Conservation (phyloP, 176 grass and related monocot genomes). For the Melocanna baccifera region DNA sequence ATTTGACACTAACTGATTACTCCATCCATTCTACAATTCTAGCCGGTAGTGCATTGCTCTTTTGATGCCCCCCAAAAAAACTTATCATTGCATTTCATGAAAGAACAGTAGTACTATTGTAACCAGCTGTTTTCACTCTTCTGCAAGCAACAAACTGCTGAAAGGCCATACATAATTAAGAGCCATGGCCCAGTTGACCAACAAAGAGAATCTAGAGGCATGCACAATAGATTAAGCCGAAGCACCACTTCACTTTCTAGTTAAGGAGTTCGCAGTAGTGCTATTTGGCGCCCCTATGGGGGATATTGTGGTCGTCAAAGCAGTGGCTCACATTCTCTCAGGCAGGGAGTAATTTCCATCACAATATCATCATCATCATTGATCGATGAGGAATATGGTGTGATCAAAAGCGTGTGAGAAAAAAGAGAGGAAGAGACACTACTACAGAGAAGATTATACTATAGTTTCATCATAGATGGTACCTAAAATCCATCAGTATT, state of each 20-base stretch:
- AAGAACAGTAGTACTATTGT: neutral
- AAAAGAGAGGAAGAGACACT: neutral
- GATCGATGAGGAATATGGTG: neutral
- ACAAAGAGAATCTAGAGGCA: conserved; percentile 16
- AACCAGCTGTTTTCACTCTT: neutral
- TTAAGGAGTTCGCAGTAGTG: neutral
- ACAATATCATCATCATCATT: neutral
- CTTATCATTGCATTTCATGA: neutral
- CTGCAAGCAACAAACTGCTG: conserved; percentile 2
- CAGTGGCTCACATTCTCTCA: conserved; percentile 2
- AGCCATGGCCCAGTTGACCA: conserved; percentile 4
- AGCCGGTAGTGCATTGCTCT: neutral
- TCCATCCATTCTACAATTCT: neutral
- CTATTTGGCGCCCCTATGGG: neutral
- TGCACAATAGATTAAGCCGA: neutral
- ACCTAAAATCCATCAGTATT: too few relatives aligned
- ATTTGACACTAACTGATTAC: neutral
- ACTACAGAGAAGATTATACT: too few relatives aligned
- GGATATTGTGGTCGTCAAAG: conserved; percentile 17
- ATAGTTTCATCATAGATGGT: too few relatives aligned
- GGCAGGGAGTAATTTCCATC: conserved; percentile 5
- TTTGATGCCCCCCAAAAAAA: too few relatives aligned
- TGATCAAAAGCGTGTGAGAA: neutral
- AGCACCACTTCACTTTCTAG: conserved; percentile 27
- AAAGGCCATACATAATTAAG: conserved; percentile 20